Evolutionary conservation across 495 filamentous ascomycete genomes (phyloP).

Genomic region (Hyaloscypha hepaticicola): DNA sequence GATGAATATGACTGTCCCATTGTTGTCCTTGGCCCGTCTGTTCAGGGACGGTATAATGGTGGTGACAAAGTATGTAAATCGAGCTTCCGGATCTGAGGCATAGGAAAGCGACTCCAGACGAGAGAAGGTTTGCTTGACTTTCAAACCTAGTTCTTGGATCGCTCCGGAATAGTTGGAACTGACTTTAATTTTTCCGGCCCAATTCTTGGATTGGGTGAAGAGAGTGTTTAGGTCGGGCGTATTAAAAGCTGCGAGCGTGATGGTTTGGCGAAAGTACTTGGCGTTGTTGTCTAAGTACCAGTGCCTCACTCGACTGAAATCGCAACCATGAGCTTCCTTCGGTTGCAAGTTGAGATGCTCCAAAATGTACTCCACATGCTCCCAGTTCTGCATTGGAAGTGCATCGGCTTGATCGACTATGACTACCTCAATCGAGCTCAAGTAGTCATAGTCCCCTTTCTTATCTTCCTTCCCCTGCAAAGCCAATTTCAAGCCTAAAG

Average conservation of each 20-base stretch:
- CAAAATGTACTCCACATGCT: conserved; percentile 87
- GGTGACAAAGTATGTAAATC: conserved; percentile 89
- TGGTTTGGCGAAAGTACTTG: conserved; percentile 75
- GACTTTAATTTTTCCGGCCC: conserved; percentile 71
- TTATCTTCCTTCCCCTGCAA: conserved; percentile 75
- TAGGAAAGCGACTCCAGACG: conserved; percentile 74
- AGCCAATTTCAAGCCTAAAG: conserved; percentile 84
- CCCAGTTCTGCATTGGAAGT: conserved; percentile 97
- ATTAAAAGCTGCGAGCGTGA: conserved; percentile 76
- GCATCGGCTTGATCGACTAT: conserved; percentile 92
- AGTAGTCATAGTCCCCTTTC: conserved; percentile 85
- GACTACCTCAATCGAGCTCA: conserved; percentile 87
- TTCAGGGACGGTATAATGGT: conserved; percentile 72
- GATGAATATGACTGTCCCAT: conserved; percentile 78
- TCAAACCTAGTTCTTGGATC: conserved; percentile 62
- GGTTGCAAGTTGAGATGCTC: conserved; percentile 90
- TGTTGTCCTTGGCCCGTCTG: conserved; percentile 49
- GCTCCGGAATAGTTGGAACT: conserved; percentile 64
- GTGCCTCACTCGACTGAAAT: conserved; percentile 84
- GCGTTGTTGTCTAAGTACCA: conserved; percentile 92
- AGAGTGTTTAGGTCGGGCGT: conserved; percentile 86
- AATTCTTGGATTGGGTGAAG: conserved; percentile 73
- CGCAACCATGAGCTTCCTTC: conserved; percentile 85
- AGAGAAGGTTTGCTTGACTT: conserved; percentile 82
- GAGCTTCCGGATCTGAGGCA: conserved; percentile 73